Conservation (phyloP, 805 yeast genomes). For the Hanseniaspora lachancei region DNA sequence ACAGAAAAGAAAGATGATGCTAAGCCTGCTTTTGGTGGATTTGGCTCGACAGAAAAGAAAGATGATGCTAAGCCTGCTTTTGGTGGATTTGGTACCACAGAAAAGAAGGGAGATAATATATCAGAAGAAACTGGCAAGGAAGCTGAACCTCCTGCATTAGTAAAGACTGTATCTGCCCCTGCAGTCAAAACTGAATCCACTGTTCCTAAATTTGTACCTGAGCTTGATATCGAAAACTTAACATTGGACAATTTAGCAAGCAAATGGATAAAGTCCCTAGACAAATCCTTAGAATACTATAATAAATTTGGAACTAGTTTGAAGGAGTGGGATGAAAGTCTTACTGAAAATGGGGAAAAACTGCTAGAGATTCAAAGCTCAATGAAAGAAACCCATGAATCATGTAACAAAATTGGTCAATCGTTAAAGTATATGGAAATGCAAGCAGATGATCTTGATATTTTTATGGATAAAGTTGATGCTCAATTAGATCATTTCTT, state of each 20-base stretch:
- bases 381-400: slow-evolving; percentile 28
- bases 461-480: slow-evolving; percentile 70
- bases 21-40: slow-evolving; percentile 16
- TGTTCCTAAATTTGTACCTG: slow-evolving; percentile 37
- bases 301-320: slow-evolving; percentile 61
- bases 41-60: slow-evolving; percentile 16
- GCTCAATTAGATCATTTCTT: slow-evolving; percentile 12
- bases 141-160: slow-evolving; percentile 10
- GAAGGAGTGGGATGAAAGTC: slow-evolving; percentile 65
- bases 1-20: slow-evolving; percentile 9
- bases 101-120: slow-evolving; percentile 5
- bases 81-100: slow-evolving; percentile 13
- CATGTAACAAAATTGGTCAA: slow-evolving; percentile 77
- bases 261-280: slow-evolving; percentile 81
- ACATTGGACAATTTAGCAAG: slow-evolving; percentile 84
- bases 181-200: slow-evolving; percentile 35
- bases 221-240: slow-evolving; percentile 72
- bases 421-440: slow-evolving; percentile 71
- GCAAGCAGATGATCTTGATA: slow-evolving; percentile 85
- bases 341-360: slow-evolving; percentile 76
- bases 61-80: slow-evolving; percentile 10
- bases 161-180: slow-evolving; percentile 16
- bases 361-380: slow-evolving; percentile 44
- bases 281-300: slow-evolving; percentile 61
- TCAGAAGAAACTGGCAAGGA: slow-evolving; percentile 14